A percentile compares a stretch with the other conserved stretches of the same genome.
phyloP scores from a whole-genome alignment of 495 filamentous ascomycete species.

The Xylaria flabelliformis region DNA sequence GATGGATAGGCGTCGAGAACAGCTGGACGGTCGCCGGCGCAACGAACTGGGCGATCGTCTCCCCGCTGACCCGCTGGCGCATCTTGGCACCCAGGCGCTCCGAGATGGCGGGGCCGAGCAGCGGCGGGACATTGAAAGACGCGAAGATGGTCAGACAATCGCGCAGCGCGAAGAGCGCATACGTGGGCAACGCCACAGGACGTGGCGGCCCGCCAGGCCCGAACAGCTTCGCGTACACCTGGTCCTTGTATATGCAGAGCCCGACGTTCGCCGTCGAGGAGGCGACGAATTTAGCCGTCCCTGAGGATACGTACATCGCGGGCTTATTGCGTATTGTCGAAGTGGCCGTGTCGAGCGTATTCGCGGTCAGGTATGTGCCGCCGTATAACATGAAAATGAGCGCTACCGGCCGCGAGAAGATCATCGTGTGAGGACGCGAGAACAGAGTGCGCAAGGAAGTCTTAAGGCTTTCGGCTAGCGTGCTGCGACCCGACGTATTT shows the following conservation, averaged over 20 bases:
- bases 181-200: slow-evolving; percentile 67
- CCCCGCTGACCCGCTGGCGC: slow-evolving; percentile 45
- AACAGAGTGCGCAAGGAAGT: slow-evolving; percentile 68
- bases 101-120: slow-evolving; percentile 72
- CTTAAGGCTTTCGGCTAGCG: slow-evolving; percentile 71
- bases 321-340: slow-evolving; percentile 67
- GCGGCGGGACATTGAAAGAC: slow-evolving; percentile 86
- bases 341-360: slow-evolving; percentile 80
- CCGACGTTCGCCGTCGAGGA: slow-evolving; percentile 86
- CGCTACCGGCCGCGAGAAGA: slow-evolving; percentile 81
- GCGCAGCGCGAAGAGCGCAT: slow-evolving; percentile 79
- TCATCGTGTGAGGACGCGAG: slow-evolving; percentile 68
- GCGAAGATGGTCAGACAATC: slow-evolving; percentile 94
- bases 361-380: slow-evolving; percentile 90
- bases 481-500: slow-evolving; percentile 82
- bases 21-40: slow-evolving; percentile 84
- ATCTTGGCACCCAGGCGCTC: slow-evolving; percentile 58
- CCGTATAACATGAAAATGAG: slow-evolving; percentile 89
- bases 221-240: slow-evolving; percentile 83
- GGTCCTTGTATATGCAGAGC: slow-evolving; percentile 93
- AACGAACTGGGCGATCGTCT: slow-evolving; percentile 77
- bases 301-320: slow-evolving; percentile 67
- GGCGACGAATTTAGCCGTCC: slow-evolving; percentile 81
- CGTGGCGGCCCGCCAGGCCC: slow-evolving; percentile 61
- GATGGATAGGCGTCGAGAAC: slow-evolving; percentile 82